A percentile compares a stretch with the other conserved stretches of the same genome.
These are phyloP conservation scores for Microbotryum saponariae DNA, from an alignment of 1,284 basidiomycete genomes.

Conservation along the genomic window DNA sequence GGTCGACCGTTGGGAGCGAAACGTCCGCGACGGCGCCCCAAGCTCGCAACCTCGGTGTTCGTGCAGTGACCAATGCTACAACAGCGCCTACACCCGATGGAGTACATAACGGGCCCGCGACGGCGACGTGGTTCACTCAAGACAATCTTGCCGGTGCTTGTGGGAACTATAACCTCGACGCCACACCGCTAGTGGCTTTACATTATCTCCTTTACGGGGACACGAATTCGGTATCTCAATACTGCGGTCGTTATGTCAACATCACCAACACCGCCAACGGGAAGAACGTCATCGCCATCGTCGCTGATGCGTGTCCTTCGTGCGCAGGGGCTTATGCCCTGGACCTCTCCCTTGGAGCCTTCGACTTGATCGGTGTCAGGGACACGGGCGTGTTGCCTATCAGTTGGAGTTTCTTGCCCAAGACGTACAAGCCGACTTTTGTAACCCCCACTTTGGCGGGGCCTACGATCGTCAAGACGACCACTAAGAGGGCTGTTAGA, in stretches of 20 bases:
- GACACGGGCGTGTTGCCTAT: constrained; percentile 52
- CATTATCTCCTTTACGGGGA: constrained; percentile 48
- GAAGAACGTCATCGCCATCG: constrained; percentile 11
- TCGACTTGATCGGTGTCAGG: constrained; percentile 54
- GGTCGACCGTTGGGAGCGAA: too few species aligned
- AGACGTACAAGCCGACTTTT: too few species aligned
- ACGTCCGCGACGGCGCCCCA: too few species aligned
- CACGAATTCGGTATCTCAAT: constrained; percentile 46
- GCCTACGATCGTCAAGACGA: too few species aligned
- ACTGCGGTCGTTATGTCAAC: constrained; percentile 59
- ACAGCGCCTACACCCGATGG: too few species aligned
- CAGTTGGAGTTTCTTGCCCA: constrained; percentile 9
- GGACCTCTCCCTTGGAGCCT: constrained; percentile 71
- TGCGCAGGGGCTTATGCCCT: constrained; percentile 61
- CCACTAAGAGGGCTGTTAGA: too few species aligned
- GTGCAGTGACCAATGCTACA: too few species aligned
- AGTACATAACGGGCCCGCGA: too few species aligned
- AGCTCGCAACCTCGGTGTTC: too few species aligned
- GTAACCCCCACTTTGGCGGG: too few species aligned
- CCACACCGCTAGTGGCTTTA: background rate
- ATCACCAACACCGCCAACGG: constrained; percentile 52
- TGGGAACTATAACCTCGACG: constrained; percentile 35
- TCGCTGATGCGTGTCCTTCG: constrained; percentile 68
- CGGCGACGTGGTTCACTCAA: too few species aligned
- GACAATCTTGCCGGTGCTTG: background rate